Conservation (phyloP, 2,329 filamentous ascomycete genomes). For the Aspergillus ruber region DNA sequence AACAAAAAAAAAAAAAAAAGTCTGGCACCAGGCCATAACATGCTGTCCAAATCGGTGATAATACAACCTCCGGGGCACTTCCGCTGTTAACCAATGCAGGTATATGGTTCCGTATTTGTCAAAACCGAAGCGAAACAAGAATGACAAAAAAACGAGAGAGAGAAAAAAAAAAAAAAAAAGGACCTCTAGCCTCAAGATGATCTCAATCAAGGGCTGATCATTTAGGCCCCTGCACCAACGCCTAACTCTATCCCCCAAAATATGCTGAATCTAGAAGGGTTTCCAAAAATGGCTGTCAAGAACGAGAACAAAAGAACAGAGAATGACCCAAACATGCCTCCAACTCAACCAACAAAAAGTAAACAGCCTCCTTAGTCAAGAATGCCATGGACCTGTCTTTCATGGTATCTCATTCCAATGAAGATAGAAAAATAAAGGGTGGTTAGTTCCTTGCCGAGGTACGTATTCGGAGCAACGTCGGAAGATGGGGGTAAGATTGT, state of each 20-base stretch:
- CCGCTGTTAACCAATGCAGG: too few relatives aligned
- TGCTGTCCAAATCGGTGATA: neutral
- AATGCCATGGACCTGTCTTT: too few relatives aligned
- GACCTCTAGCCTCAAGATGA: neutral
- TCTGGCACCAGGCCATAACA: too few relatives aligned
- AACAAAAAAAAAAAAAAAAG: too few relatives aligned
- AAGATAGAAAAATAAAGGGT: neutral
- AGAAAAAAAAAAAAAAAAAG: neutral
- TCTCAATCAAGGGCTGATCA: neutral
- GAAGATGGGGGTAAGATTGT: neutral
- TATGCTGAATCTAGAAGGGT: too few relatives aligned
- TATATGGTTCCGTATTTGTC: neutral
- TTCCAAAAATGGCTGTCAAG: too few relatives aligned
- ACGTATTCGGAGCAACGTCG: neutral
- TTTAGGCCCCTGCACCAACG: neutral
- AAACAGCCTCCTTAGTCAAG: too few relatives aligned
- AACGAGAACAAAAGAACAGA: neutral
- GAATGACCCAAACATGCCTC: neutral
- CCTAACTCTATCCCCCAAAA: neutral
- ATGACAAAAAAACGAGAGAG: too few relatives aligned
- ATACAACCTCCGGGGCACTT: neutral
- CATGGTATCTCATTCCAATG: neutral
- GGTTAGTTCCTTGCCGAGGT: neutral
- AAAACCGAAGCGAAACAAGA: neutral
- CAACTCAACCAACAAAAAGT: too few relatives aligned